Evolutionary conservation across 352 stramenopile genomes (phyloP).

Genomic region (Thraustotheca clavata): DNA sequence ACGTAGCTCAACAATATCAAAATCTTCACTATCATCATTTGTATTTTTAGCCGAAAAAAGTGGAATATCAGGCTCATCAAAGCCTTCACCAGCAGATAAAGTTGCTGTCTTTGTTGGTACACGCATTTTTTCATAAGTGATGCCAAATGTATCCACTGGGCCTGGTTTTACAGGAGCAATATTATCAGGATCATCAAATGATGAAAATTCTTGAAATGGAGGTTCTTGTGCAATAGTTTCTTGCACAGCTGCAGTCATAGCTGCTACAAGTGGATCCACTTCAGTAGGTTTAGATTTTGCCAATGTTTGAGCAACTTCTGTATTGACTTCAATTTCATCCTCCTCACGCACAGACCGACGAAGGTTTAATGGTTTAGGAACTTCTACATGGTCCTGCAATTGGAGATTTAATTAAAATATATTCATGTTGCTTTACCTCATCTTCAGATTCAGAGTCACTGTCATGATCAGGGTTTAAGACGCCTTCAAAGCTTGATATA

Average conservation of each 20-base stretch:
- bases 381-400: background rate
- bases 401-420: background rate
- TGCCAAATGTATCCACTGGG: constrained; percentile 1
- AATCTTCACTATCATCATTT: constrained; percentile 13
- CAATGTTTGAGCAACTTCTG: constrained; percentile 4
- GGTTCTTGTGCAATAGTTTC: background rate
- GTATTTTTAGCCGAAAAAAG: constrained; percentile 6
- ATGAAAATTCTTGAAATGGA: background rate
- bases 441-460: constrained; percentile 19
- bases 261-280: constrained; percentile 9
- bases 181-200: background rate
- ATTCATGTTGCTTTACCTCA: background rate
- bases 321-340: constrained; percentile 19
- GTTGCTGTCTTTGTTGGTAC: background rate
- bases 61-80: background rate
- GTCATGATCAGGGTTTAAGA: constrained; percentile 1
- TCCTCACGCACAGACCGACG: background rate
- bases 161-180: background rate
- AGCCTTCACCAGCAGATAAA: background rate
- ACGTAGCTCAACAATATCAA: constrained; percentile 6
- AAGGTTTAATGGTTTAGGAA: constrained; percentile 1
- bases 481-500: background rate
- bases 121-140: constrained; percentile 14
- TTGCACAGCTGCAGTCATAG: background rate
- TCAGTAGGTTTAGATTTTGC: background rate